These are phyloP conservation scores for Lindgomyces ingoldianus DNA, from an alignment of 495 filamentous ascomycete species.

Conservation along the genomic window DNA sequence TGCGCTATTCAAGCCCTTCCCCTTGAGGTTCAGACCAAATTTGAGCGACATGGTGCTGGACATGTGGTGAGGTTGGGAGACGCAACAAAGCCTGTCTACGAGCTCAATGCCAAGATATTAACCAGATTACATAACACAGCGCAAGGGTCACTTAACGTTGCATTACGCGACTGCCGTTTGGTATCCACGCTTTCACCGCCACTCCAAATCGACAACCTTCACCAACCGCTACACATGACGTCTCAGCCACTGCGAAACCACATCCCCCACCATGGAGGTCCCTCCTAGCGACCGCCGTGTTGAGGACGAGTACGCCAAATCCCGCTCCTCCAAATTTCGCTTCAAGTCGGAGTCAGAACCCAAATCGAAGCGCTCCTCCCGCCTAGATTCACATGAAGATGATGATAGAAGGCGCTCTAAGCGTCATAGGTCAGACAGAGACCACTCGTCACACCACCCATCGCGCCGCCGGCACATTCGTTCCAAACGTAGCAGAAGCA, in stretches of 20 bases:
- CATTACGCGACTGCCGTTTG: too few species aligned
- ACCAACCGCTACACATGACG: too few species aligned
- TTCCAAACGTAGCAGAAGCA: slow-evolving; percentile 15
- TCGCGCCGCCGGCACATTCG: too few species aligned
- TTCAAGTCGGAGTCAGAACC: slow-evolving; percentile 53
- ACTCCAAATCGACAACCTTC: too few species aligned
- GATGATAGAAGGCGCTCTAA: slow-evolving; percentile 13
- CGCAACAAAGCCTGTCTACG: too few species aligned
- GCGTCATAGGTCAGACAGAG: slow-evolving; percentile 7
- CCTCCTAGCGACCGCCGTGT: not conserved
- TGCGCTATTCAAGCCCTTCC: not conserved
- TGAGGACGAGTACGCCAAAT: slow-evolving; percentile 37
- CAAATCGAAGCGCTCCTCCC: slow-evolving; percentile 7
- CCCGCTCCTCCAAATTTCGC: slow-evolving; percentile 54
- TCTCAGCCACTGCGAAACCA: not conserved
- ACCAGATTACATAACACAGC: not conserved
- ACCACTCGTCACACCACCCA: not conserved
- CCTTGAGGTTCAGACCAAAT: slow-evolving; percentile 34
- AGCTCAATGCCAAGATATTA: not conserved
- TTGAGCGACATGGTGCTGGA: slow-evolving; percentile 49
- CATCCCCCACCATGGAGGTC: slow-evolving; percentile 20
- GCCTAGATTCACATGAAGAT: not conserved
- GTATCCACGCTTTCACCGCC: not conserved
- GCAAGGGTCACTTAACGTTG: too few species aligned
- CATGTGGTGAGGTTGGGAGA: not conserved